Percentiles rank a stretch among this genome's conserved stretches.
Conservation (phyloP, 345 rosid species). For the Aegle marmelos region DNA sequence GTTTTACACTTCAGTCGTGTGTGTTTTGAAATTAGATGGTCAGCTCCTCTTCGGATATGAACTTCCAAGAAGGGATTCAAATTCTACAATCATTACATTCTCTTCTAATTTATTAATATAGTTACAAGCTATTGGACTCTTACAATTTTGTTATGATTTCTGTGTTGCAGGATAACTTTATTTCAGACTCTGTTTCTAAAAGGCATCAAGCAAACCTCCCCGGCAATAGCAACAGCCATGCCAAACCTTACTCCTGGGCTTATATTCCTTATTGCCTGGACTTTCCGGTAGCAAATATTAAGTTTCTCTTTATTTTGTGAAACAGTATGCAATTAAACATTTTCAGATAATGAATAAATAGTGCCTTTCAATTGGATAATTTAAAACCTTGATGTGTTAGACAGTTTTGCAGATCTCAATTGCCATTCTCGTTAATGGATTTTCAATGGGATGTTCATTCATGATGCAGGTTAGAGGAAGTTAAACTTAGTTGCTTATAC, state of each 20-base stretch:
- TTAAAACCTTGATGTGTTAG: neutral
- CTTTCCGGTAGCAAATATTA: slow-evolving; percentile 41
- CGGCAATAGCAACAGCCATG: slow-evolving; percentile 96
- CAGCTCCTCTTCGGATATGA: neutral
- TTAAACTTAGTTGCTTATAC: slow-evolving; percentile 55
- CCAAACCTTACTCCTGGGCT: slow-evolving; percentile 91
- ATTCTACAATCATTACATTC: too few relatives aligned
- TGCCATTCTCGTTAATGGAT: neutral
- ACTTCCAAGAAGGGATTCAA: too few relatives aligned
- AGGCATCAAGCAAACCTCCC: slow-evolving; percentile 81
- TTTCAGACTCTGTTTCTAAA: slow-evolving; percentile 71
- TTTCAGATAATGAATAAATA: neutral
- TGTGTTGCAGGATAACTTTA: slow-evolving; percentile 60
- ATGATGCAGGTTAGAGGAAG: slow-evolving; percentile 72
- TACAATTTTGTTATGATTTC: neutral
- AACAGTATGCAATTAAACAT: too few relatives aligned
- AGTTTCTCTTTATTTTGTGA: neutral
- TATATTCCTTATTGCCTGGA: slow-evolving; percentile 87
- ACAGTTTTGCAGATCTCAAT: neutral
- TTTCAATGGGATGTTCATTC: neutral
- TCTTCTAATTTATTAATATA: too few relatives aligned
- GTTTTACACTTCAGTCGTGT: too few relatives aligned
- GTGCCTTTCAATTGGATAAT: neutral
- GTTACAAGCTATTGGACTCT: too few relatives aligned
- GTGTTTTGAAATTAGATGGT: too few relatives aligned